Percentiles rank a stretch among this genome's conserved stretches.
These are phyloP conservation scores for Volvariella volvacea DNA, from an alignment of 1,284 basidiomycete genomes.

Conservation along the genomic window DNA sequence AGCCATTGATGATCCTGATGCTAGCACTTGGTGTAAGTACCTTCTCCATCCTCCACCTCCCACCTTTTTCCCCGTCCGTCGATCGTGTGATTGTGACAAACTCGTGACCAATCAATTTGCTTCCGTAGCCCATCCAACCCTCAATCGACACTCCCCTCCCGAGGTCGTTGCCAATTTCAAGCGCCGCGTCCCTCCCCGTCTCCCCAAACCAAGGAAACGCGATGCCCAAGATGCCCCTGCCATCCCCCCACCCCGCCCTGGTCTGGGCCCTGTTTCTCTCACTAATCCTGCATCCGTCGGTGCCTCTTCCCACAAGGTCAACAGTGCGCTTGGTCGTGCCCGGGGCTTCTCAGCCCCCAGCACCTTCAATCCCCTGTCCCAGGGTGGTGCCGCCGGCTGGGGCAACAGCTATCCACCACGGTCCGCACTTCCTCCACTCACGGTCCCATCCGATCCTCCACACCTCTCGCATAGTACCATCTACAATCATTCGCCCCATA, in stretches of 20 bases:
- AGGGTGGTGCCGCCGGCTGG: constrained; percentile 50
- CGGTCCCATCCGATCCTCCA: constrained; percentile 66
- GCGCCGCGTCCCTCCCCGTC: constrained; percentile 86
- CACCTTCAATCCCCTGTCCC: constrained; percentile 62
- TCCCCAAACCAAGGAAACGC: constrained; percentile 75
- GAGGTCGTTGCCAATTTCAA: constrained; percentile 89
- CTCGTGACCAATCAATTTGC: constrained; percentile 12
- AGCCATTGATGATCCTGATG: constrained; percentile 87
- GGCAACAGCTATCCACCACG: constrained; percentile 48
- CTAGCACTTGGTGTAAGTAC: constrained; percentile 86
- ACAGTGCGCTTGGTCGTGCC: constrained; percentile 44
- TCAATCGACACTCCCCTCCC: constrained; percentile 80
- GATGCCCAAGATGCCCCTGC: constrained; percentile 53
- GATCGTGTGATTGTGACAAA: constrained; percentile 1
- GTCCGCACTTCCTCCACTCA: constrained; percentile 70
- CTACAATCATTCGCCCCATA: constrained; percentile 52
- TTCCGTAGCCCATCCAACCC: constrained; percentile 72
- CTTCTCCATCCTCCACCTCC: constrained; percentile 13
- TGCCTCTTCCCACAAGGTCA: constrained; percentile 32
- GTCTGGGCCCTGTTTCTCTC: constrained; percentile 55
- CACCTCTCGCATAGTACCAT: constrained; percentile 49
- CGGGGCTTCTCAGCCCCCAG: constrained; percentile 79
- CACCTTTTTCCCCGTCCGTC: constrained; percentile 46
- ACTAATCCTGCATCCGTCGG: constrained; percentile 42
- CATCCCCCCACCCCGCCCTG: constrained; percentile 66